These are phyloP conservation scores for Syncephalis fuscata DNA, from an alignment of 371 early-diverging fungal genomes.

Conservation along the genomic window DNA sequence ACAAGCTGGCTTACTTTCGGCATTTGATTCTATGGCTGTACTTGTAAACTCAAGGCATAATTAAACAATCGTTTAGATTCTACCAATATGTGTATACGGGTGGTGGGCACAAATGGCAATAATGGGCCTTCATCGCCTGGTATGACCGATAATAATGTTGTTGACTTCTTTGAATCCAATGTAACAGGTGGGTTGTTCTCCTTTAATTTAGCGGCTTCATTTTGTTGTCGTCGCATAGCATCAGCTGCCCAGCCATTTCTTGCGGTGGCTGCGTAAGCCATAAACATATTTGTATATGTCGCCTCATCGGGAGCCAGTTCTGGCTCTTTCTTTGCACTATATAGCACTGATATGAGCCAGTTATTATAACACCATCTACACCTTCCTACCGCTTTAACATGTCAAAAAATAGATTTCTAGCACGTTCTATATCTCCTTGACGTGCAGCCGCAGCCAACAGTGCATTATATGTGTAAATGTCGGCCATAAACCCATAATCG, in stretches of 20 bases:
- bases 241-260: neutral
- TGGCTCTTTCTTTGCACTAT: neutral
- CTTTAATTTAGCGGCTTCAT: neutral
- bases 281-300: constrained; percentile 7
- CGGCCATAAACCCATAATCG: constrained; percentile 59
- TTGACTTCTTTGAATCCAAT: neutral
- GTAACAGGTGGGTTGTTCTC: neutral
- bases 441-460: constrained; percentile 59
- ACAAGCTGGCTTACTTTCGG: neutral
- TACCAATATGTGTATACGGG: too few species aligned
- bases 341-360: neutral
- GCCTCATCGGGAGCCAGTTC: constrained; percentile 2
- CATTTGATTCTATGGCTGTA: neutral
- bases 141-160: neutral
- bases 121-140: neutral
- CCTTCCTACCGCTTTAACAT: constrained; percentile 21
- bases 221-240: neutral
- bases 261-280: constrained; percentile 2
- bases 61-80: too few species aligned
- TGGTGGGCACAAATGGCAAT: too few species aligned
- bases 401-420: constrained; percentile 33
- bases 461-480: constrained; percentile 61
- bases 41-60: too few species aligned
- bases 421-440: constrained; percentile 36
- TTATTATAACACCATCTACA: neutral